Evolutionary conservation across 176 grass and related monocot genomes (phyloP), one percentile per base, ranked within the genome.

Genomic region (Raddia guianensis): DNA sequence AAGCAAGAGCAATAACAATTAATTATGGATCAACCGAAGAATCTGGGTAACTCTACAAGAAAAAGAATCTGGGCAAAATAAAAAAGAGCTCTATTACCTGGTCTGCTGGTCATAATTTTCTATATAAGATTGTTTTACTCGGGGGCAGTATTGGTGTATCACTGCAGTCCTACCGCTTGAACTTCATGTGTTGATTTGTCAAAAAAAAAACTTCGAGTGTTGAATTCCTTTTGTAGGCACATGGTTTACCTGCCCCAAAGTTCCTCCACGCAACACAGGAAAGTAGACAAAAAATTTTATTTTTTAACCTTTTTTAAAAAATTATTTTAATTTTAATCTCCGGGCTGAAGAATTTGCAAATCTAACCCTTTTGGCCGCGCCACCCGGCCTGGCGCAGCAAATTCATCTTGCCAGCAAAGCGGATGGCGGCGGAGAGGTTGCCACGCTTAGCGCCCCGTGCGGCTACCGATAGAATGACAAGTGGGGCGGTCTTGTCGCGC

Each of bases 181-280:
- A 20, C 51, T 9, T 57, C 5, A 63, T 5, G 37, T 40, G 37
- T 40, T 40, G 4, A 40, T 27, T 27, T 27, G 27, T 27, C 27
- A 27, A 27, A 27, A 27, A 27, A 27, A 27, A 27, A 27, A 27
- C 27, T 27, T 27, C 27, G 27, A 58, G 42, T 27, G 8, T 34
- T 27, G 42, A 86, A 70, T 60, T 75, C 18, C 2, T 12, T 63
- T 82, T 77, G 16, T 71, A 5, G 21, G 42, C 68, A 78, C 66
- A 66, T 78, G 51, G 73, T 82, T 66, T 73, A 73, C 43, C 80
- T 78, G 40, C 37, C 64, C 54, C 21, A 72, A 77, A 82, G 73
- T 47, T 65, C 74, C 20, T 76, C 45, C 13, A 16, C 69, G 62
- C 34, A 47, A 70, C 40, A 75, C 56, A 57, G 48, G 64, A 58